Percentiles rank a stretch among this genome's conserved stretches.
Conservation (phyloP, 208 protist genomes). For the Trypanosoma lewisi region DNA sequence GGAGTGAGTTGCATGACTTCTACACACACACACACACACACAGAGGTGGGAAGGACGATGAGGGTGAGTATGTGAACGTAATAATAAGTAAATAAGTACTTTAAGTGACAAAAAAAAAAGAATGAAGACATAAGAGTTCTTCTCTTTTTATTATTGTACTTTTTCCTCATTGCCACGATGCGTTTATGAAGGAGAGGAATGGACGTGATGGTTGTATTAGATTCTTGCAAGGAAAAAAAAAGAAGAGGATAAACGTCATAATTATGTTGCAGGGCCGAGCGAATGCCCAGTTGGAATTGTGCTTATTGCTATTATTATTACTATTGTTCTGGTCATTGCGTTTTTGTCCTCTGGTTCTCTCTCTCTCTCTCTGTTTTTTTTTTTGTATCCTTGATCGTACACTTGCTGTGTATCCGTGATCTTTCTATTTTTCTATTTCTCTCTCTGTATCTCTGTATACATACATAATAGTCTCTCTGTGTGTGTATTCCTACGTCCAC, state of each 20-base stretch:
- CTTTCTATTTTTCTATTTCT: not conserved
- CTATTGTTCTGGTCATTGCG: conserved; percentile 1
- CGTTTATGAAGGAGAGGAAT: too few relatives aligned
- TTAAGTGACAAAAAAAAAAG: not conserved
- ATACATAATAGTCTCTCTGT: too few relatives aligned
- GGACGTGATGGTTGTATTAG: too few relatives aligned
- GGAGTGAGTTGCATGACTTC: too few relatives aligned
- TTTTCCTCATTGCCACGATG: not conserved
- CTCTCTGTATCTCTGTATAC: not conserved
- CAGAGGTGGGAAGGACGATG: not conserved
- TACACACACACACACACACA: too few relatives aligned
- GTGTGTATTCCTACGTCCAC: too few relatives aligned
- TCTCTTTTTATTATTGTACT: not conserved
- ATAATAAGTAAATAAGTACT: not conserved
- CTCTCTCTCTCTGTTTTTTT: conserved; percentile 17
- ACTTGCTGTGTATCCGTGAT: not conserved
- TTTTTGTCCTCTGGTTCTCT: conserved; percentile 7
- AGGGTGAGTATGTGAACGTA: not conserved
- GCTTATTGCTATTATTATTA: not conserved
- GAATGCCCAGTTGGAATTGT: too few relatives aligned
- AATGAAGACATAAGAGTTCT: not conserved
- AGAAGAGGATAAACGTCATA: too few relatives aligned
- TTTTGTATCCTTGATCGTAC: conserved; percentile 1
- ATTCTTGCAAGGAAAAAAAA: too few relatives aligned
- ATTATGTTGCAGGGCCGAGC: too few relatives aligned